phyloP scores from a whole-genome alignment of 805 yeast species.

The Candida golubevii region DNA sequence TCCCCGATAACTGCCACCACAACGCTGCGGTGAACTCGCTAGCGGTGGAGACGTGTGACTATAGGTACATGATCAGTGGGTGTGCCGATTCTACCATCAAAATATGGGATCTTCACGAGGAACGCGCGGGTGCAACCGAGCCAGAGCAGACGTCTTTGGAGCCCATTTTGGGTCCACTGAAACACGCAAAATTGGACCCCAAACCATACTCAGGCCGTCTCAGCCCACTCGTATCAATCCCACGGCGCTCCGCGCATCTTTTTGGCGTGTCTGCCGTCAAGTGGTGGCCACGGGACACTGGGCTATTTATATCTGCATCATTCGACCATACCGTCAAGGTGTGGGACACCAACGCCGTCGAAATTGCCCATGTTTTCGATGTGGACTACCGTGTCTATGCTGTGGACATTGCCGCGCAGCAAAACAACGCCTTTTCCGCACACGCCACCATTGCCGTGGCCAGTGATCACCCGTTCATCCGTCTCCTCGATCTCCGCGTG shows the following conservation, averaged over 20 bases:
- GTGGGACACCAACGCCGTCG: constrained; percentile 72
- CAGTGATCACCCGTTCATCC: constrained; percentile 60
- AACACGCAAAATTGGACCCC: constrained; percentile 10
- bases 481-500: constrained; percentile 70
- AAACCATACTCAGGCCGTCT: neutral
- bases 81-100: constrained; percentile 67
- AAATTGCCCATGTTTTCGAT: constrained; percentile 64
- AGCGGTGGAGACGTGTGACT: constrained; percentile 46
- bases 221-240: constrained; percentile 30
- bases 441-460: constrained; percentile 65
- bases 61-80: constrained; percentile 58
- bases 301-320: constrained; percentile 78
- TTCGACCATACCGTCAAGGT: constrained; percentile 72
- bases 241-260: constrained; percentile 46
- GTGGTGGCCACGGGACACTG: constrained; percentile 92
- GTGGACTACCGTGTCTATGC: constrained; percentile 60
- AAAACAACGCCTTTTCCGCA: constrained; percentile 16
- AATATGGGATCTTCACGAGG: constrained; percentile 54
- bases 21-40: constrained; percentile 57
- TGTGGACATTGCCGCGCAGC: constrained; percentile 48
- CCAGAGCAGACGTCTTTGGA: constrained; percentile 5
- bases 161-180: neutral
- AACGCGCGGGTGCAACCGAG: constrained; percentile 2
- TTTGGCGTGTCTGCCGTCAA: constrained; percentile 69
- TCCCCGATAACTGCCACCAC: constrained; percentile 42